Conservation (phyloP, 2,329 filamentous ascomycete genomes). For the Grosmannia penicillata region DNA sequence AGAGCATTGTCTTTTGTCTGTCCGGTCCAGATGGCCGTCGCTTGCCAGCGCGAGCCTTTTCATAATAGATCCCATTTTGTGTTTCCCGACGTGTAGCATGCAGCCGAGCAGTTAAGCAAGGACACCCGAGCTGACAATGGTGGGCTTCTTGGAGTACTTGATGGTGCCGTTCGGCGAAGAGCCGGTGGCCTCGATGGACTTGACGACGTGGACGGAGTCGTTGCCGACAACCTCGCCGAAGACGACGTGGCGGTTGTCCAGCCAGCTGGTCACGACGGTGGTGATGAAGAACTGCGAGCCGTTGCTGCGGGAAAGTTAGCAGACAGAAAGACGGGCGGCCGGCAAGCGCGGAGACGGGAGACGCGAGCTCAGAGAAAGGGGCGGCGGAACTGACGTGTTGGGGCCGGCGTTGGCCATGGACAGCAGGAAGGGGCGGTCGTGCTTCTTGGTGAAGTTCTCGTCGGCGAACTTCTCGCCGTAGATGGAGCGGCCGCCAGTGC, state of each 20-base stretch:
- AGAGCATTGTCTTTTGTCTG: neutral
- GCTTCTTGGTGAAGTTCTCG: slow-evolving; percentile 74
- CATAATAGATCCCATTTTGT: neutral
- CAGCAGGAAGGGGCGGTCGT: slow-evolving; percentile 61
- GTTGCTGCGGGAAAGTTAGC: slow-evolving; percentile 48
- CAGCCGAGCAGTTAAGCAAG: slow-evolving; percentile 6
- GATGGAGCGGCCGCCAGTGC: slow-evolving; percentile 85
- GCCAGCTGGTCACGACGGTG: slow-evolving; percentile 77
- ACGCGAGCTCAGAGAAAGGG: neutral
- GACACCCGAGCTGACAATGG: slow-evolving; percentile 9
- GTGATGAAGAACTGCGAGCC: slow-evolving; percentile 98
- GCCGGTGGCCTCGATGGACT: slow-evolving; percentile 46
- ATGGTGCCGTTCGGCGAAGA: slow-evolving; percentile 33
- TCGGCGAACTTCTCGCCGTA: slow-evolving; percentile 90
- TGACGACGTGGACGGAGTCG: slow-evolving; percentile 36
- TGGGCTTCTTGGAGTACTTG: slow-evolving; percentile 33
- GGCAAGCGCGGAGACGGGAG: neutral
- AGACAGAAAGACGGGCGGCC: neutral
- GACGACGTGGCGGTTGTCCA: slow-evolving; percentile 72
- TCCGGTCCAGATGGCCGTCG: neutral
- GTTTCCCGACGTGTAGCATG: neutral
- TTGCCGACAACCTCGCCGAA: slow-evolving; percentile 57
- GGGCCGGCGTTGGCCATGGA: slow-evolving; percentile 94
- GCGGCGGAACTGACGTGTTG: slow-evolving; percentile 77
- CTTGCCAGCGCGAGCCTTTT: neutral